Percentiles rank a stretch among this genome's conserved stretches.
phyloP scores from a whole-genome alignment of 768 basidiomycete species.

The Coprinopsis sp. region DNA sequence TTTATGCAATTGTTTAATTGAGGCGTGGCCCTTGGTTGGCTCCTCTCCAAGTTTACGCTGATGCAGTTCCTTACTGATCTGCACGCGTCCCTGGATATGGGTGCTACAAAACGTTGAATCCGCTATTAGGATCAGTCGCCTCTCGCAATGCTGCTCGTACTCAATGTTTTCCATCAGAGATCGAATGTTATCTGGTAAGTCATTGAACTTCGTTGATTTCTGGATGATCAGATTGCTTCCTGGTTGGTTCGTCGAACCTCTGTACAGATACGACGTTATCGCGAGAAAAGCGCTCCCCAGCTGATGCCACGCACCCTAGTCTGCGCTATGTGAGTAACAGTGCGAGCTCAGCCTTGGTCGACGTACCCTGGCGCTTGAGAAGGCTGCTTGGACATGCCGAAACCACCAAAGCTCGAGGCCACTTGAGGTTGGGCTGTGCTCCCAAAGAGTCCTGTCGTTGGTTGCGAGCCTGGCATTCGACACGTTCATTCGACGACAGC shows the following conservation, averaged over 20 bases:
- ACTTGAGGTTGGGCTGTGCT: constrained; percentile 11
- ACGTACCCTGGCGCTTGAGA: constrained; percentile 3
- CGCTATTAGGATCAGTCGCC: not conserved
- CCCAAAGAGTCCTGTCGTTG: constrained; percentile 11
- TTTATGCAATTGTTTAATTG: constrained; percentile 63
- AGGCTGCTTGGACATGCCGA: constrained; percentile 16
- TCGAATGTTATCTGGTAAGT: constrained; percentile 67
- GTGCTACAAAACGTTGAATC: constrained; percentile 33
- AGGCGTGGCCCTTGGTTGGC: constrained; percentile 66
- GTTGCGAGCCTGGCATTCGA: constrained; percentile 27
- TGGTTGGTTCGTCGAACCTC: constrained; percentile 16
- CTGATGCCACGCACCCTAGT: not conserved
- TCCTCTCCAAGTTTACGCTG: constrained; percentile 74
- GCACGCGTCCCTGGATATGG: constrained; percentile 71
- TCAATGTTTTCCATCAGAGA: constrained; percentile 65
- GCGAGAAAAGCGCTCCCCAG: not conserved
- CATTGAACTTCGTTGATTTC: constrained; percentile 75
- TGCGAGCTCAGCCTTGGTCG: not conserved
- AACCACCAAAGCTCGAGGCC: constrained; percentile 11
- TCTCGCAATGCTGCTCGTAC: constrained; percentile 34
- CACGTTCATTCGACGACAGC: constrained; percentile 3
- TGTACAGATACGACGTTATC: not conserved
- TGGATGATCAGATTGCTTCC: constrained; percentile 33
- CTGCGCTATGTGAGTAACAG: not conserved
- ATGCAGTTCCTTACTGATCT: constrained; percentile 76